Evolutionary conservation across 2,329 filamentous ascomycete species (phyloP).

Genomic region (Botrytis tulipae): DNA sequence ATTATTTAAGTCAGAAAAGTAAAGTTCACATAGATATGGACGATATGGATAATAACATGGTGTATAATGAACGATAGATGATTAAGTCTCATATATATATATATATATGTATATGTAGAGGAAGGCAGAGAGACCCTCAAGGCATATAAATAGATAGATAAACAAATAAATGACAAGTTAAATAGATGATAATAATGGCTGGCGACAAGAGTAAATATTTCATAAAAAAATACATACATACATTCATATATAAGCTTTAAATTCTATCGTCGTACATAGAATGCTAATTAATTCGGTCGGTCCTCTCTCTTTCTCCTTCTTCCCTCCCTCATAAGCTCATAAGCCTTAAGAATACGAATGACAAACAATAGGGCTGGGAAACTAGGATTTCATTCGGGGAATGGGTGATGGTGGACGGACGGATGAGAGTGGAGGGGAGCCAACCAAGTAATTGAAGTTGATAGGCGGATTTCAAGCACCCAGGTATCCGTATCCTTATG

Average conservation of each 20-base stretch:
- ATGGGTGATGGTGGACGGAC: neutral
- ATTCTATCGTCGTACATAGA: neutral
- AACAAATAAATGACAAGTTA: neutral
- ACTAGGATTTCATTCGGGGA: constrained; percentile 6
- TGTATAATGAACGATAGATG: neutral
- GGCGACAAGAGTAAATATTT: neutral
- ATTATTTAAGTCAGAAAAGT: neutral
- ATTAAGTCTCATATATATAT: neutral
- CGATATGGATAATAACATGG: neutral
- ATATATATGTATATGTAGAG: neutral
- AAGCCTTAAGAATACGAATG: constrained; percentile 8
- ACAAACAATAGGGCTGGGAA: constrained; percentile 15
- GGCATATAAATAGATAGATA: neutral
- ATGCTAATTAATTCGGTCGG: neutral
- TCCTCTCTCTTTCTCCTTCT: neutral
- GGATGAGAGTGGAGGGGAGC: neutral
- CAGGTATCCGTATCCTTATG: constrained; percentile 2
- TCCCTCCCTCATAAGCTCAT: neutral
- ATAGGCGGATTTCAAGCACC: constrained; percentile 2
- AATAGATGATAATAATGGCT: neutral
- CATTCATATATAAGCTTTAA: neutral
- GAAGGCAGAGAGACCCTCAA: neutral
- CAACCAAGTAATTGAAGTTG: neutral
- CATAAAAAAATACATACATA: constrained; percentile 4
- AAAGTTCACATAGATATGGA: neutral